phyloP scores from a whole-genome alignment of 345 rosid species.

The Boechera retrofracta region DNA sequence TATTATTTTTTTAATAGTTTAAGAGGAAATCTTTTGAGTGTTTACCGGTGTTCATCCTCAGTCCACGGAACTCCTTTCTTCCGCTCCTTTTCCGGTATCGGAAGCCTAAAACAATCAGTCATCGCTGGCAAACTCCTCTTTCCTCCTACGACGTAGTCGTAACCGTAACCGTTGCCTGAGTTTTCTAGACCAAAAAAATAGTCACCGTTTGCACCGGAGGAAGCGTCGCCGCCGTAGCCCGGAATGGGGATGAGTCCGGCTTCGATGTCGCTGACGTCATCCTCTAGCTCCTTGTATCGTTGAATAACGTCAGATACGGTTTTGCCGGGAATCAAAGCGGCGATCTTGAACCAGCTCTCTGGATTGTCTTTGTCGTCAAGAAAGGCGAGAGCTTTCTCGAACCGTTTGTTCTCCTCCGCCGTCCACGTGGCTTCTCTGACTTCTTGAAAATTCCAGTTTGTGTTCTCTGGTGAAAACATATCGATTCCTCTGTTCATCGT shows the following conservation, averaged over 20 bases:
- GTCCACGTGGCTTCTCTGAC: conserved; percentile 67
- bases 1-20: no score
- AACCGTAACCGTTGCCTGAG: conserved; percentile 35
- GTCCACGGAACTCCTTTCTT: conserved; percentile 99
- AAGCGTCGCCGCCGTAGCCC: conserved; percentile 51
- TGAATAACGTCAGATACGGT: conserved; percentile 74
- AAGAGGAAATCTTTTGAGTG: no score
- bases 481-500: conserved; percentile 51
- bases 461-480: conserved; percentile 53
- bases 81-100: conserved; percentile 73
- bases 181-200: conserved; percentile 49
- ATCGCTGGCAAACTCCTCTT: conserved; percentile 62
- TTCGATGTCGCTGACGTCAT: conserved; percentile 84
- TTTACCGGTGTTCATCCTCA: conserved; percentile 94
- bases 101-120: conserved; percentile 41
- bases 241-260: conserved; percentile 83
- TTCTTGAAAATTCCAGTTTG: conserved; percentile 66
- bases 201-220: conserved; percentile 35
- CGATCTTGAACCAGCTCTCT: conserved; percentile 76
- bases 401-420: conserved; percentile 76
- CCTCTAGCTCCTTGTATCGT: conserved; percentile 73
- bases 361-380: conserved; percentile 77
- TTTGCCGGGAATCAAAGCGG: conserved; percentile 79
- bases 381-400: conserved; percentile 82
- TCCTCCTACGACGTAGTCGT: conserved; percentile 55